A percentile compares a stretch with the other conserved stretches of the same genome.
These are phyloP conservation scores for Kwoniella shivajii DNA, from an alignment of 1,284 basidiomycete genomes.

Conservation along the genomic window DNA sequence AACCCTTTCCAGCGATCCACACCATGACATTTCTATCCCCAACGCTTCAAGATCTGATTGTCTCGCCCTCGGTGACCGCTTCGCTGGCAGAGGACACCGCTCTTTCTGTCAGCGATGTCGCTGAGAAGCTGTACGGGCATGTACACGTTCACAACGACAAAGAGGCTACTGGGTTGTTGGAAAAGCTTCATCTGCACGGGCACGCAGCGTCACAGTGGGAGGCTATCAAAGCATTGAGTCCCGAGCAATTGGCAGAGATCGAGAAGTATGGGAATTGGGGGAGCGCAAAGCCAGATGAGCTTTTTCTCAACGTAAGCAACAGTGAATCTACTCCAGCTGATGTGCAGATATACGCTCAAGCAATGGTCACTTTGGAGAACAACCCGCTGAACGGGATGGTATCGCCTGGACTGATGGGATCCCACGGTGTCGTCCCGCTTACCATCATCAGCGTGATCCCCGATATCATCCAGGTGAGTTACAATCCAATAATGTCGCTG, in stretches of 20 bases:
- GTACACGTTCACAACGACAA: constrained; percentile 1
- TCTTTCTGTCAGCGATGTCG: too few relatives aligned
- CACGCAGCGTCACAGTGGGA: constrained; percentile 19
- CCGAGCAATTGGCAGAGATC: constrained; percentile 31
- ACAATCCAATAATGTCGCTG: too few relatives aligned
- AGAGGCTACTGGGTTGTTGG: constrained; percentile 10
- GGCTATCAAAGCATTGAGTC: constrained; percentile 21
- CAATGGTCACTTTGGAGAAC: constrained; percentile 30
- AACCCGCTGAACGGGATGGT: constrained; percentile 33
- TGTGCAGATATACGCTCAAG: constrained; percentile 32
- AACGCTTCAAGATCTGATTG: too few relatives aligned
- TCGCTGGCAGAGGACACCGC: too few relatives aligned
- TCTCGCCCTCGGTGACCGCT: too few relatives aligned
- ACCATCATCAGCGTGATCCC: constrained; percentile 40
- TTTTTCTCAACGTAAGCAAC: constrained; percentile 33
- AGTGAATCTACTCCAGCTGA: background rate
- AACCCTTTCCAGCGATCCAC: too few relatives aligned
- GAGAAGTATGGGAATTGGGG: constrained; percentile 32
- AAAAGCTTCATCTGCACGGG: constrained; percentile 21
- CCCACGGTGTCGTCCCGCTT: constrained; percentile 30
- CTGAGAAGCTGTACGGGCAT: constrained; percentile 17
- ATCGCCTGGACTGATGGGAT: constrained; percentile 33
- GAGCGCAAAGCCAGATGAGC: constrained; percentile 22
- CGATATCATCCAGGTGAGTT: constrained; percentile 35
- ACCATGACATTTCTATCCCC: too few relatives aligned